Conservation (phyloP, 2,329 filamentous ascomycete species). For the Pseudogymnoascus sp. region DNA sequence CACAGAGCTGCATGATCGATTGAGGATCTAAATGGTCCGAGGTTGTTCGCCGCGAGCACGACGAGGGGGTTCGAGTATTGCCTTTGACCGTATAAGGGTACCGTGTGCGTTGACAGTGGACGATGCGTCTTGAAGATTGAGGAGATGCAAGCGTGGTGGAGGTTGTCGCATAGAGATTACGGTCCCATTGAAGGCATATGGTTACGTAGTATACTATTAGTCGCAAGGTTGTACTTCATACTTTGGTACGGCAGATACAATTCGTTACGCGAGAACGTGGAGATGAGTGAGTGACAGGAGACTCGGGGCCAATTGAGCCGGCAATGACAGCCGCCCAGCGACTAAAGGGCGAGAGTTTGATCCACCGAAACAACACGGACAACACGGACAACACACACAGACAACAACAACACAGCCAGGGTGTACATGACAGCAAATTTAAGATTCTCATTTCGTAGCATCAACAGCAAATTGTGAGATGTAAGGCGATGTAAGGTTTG, state of each 20-base stretch:
- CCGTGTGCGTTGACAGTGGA: background rate
- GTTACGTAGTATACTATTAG: slow-evolving; percentile 5
- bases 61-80: background rate
- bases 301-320: slow-evolving; percentile 4
- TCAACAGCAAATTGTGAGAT: background rate
- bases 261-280: slow-evolving; percentile 7
- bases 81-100: background rate
- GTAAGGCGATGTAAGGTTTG: background rate
- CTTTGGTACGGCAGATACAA: slow-evolving; percentile 5
- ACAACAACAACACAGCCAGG: background rate
- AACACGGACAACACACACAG: background rate
- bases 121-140: background rate
- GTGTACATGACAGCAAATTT: background rate
- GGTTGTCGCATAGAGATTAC: slow-evolving; percentile 2
- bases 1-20: slow-evolving; percentile 42
- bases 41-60: background rate
- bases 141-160: background rate
- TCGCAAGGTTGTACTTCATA: slow-evolving; percentile 4
- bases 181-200: slow-evolving; percentile 3
- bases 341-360: background rate
- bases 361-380: background rate
- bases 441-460: background rate
- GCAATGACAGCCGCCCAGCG: background rate
- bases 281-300: slow-evolving; percentile 7
- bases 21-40: background rate